Evolutionary conservation across 2,329 filamentous ascomycete species (phyloP), one percentile per base, ranked within the genome.

Genomic region (Ophiostoma sp.): DNA sequence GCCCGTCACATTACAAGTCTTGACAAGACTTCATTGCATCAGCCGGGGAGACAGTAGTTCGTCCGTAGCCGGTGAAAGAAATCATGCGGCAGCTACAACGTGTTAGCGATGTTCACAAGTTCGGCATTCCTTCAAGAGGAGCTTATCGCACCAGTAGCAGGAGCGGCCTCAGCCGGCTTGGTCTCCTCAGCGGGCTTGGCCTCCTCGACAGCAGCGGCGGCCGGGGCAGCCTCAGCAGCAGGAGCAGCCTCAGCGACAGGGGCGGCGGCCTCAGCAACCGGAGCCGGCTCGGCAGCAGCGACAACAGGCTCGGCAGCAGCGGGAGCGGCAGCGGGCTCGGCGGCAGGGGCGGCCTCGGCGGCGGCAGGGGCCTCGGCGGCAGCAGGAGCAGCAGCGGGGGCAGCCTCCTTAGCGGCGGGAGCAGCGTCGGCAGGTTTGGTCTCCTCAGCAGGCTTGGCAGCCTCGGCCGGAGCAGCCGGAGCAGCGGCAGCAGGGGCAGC

Each of bases 121-220:
- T 11, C 2, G 31, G 11, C n/a, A 3, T 22, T 33, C 12, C 12
- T 1, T 59, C 7, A 17, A 19, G 12, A 19, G 33, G 22, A 8
- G 5, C 12, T 15, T 39, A 12, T 31, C 50, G 25, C 15, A 70
- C 68, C 66, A 55, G 66, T 6, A 66, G 36, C 36, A 9, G 64
- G 52, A 25, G 69, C 69, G n/a, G 59, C 52, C 39, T 70, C 69
- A 22, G 36, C 39, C n/a, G 70, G 36, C 69, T 73, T 69, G 48
- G 68, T 17, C 72, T 73, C 59, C 50, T 70, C 80, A n/a, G 79
- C 76, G 15, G 79, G 77, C 76, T 79, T 79, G 73, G 78, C 76
- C 36, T 78, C 76, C 70, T 79, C 80, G 31, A 59, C 72, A 12
- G 71, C 50, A 57, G 74, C 68, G 17, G 74, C 17, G 31, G 55